Evolutionary conservation across 2,329 filamentous ascomycete species (phyloP).

Genomic region (Nothophaeocryptopus gaeumannii): DNA sequence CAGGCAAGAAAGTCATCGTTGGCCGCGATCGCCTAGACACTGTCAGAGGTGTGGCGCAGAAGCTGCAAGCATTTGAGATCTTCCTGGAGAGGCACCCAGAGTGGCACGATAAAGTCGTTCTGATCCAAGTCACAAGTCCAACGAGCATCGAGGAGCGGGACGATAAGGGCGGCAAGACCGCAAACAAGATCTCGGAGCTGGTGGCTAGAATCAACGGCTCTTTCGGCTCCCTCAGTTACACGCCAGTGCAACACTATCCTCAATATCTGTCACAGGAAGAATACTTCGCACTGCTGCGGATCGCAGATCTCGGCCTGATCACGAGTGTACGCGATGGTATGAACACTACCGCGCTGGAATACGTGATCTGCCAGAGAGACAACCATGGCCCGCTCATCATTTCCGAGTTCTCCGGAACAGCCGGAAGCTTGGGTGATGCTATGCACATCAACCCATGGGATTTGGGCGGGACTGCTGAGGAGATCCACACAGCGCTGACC

Average conservation of each 20-base stretch:
- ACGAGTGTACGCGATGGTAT: conserved; percentile 95
- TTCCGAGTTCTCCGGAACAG: conserved; percentile 94
- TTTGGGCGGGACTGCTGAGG: conserved; percentile 74
- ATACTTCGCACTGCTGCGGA: conserved; percentile 89
- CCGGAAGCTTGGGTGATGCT: conserved; percentile 77
- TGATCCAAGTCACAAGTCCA: conserved; percentile 86
- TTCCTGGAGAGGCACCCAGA: conserved; percentile 89
- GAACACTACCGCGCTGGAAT: conserved; percentile 96
- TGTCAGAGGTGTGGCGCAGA: conserved; percentile 90
- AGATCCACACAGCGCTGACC: conserved; percentile 76
- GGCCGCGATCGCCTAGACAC: conserved; percentile 91
- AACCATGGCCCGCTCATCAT: conserved; percentile 84
- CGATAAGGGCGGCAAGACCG: conserved; percentile 75
- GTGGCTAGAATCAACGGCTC: conserved; percentile 88
- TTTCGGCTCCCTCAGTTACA: conserved; percentile 83
- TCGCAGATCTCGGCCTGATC: conserved; percentile 88
- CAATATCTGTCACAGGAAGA: conserved; percentile 87
- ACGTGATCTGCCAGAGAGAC: conserved; percentile 86
- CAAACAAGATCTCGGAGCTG: conserved; percentile 84
- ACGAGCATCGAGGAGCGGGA: conserved; percentile 67
- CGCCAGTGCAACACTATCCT: conserved; percentile 90
- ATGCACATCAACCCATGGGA: conserved; percentile 99
- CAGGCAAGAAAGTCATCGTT: conserved; percentile 91
- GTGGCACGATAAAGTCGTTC: conserved; percentile 86
- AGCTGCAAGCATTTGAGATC: conserved; percentile 87